Evolutionary conservation across 176 grass and related monocot genomes (phyloP).

Genomic region (Oryza rufipogon): DNA sequence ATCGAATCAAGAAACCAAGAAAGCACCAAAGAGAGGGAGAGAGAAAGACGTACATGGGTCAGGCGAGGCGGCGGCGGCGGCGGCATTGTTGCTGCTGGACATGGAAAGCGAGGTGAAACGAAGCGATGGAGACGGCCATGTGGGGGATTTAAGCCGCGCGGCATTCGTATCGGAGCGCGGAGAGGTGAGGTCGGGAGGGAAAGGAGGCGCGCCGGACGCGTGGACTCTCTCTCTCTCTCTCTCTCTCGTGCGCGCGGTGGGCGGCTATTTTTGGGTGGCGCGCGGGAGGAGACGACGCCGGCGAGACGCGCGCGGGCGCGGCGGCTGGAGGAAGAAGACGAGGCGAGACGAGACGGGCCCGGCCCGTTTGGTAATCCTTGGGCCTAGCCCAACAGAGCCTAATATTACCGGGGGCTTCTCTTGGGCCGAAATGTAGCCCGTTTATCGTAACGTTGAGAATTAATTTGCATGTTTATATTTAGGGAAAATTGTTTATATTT

Average conservation of each 20-base stretch:
- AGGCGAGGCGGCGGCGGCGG: slow-evolving; percentile 17
- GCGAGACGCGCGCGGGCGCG: neutral
- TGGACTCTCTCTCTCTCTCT: neutral
- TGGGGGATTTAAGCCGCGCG: slow-evolving; percentile 24
- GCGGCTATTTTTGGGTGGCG: slow-evolving; percentile 51
- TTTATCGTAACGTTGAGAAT: too few species aligned
- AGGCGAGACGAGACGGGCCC: neutral
- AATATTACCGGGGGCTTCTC: too few species aligned
- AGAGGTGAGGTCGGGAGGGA: slow-evolving; percentile 49
- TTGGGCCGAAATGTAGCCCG: too few species aligned
- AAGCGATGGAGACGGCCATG: slow-evolving; percentile 29
- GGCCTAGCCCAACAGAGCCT: neutral
- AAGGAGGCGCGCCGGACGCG: slow-evolving; percentile 33
- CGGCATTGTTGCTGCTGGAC: slow-evolving; percentile 20
- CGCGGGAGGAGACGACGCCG: neutral
- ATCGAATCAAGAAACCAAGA: neutral
- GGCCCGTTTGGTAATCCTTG: neutral
- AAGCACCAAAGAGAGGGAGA: too few species aligned
- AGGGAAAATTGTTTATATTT: too few species aligned
- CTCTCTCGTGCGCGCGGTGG: too few species aligned
- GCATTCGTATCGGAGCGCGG: neutral
- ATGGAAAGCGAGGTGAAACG: slow-evolving; percentile 46
- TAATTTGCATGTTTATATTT: too few species aligned
- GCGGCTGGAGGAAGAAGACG: neutral
- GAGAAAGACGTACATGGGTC: slow-evolving; percentile 38